Evolutionary conservation across 2,329 filamentous ascomycete genomes (phyloP).

Genomic region (Myriosclerotinia curreyana): DNA sequence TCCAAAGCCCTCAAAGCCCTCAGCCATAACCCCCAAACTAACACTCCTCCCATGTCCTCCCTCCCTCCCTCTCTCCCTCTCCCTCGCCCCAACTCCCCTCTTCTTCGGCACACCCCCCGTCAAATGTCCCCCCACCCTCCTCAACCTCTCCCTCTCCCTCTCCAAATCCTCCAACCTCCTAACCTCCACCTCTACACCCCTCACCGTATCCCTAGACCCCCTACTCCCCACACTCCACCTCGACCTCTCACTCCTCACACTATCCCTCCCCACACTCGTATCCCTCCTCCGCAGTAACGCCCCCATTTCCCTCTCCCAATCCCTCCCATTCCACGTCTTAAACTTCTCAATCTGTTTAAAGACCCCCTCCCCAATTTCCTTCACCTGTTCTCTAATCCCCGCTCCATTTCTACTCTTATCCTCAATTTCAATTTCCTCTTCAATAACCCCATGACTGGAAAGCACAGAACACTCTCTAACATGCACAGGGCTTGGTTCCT

Average conservation of each 20-base stretch:
- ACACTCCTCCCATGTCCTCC: not conserved
- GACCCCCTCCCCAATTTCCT: slow-evolving; percentile 2
- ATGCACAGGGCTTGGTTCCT: slow-evolving; percentile 8
- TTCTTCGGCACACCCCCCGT: slow-evolving; percentile 12
- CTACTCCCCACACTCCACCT: slow-evolving; percentile 1
- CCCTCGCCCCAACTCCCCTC: not conserved
- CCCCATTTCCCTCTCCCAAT: slow-evolving; percentile 34
- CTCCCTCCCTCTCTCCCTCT: not conserved
- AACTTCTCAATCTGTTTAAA: slow-evolving; percentile 28
- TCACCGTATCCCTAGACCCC: not conserved
- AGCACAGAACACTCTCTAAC: slow-evolving; percentile 15
- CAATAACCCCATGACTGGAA: slow-evolving; percentile 13
- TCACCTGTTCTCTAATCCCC: not conserved
- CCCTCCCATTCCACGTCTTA: slow-evolving; percentile 36
- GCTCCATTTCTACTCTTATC: not conserved
- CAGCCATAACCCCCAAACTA: not conserved
- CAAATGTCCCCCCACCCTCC: slow-evolving; percentile 7
- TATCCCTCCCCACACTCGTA: slow-evolving; percentile 16
- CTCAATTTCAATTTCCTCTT: not conserved
- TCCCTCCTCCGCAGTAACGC: slow-evolving; percentile 17
- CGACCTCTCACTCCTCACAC: slow-evolving; percentile 7
- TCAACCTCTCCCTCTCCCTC: slow-evolving; percentile 19
- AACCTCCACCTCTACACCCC: slow-evolving; percentile 18
- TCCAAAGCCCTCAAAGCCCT: not conserved
- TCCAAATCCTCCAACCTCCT: slow-evolving; percentile 21